phyloP scores from a whole-genome alignment of 108 stramenopile genomes.

The Pseudonitzschia delicatissima region DNA sequence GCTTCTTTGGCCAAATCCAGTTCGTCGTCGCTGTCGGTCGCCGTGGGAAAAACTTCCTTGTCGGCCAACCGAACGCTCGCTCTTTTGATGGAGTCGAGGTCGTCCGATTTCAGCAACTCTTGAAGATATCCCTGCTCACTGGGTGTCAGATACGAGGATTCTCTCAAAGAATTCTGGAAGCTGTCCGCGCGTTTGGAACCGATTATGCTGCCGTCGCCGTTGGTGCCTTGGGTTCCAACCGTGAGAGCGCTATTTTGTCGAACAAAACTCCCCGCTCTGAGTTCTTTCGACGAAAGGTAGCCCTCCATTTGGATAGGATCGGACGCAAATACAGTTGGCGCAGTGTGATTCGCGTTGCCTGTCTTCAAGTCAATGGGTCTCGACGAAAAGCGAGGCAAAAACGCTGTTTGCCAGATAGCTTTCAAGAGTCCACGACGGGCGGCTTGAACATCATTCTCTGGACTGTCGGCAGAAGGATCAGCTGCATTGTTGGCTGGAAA shows the following conservation, averaged over 20 bases:
- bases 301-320: constrained; percentile 19
- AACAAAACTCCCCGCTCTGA: constrained; percentile 1
- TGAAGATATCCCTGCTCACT: constrained; percentile 28
- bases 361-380: constrained; percentile 19
- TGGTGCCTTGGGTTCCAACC: not conserved
- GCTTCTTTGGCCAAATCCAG: not conserved
- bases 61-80: constrained; percentile 31
- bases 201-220: not conserved
- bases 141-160: constrained; percentile 20
- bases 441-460: not conserved
- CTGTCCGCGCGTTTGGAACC: not conserved
- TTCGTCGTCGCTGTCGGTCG: not conserved
- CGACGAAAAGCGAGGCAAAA: constrained; percentile 24
- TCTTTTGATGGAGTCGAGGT: constrained; percentile 26
- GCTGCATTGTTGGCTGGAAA: not conserved
- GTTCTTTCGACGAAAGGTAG: constrained; percentile 10
- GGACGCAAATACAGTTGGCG: not conserved
- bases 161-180: constrained; percentile 4
- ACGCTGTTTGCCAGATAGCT: constrained; percentile 22
- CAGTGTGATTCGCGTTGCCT: not conserved
- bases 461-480: not conserved
- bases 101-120: constrained; percentile 28
- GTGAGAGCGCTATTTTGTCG: constrained; percentile 1
- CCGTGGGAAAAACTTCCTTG: constrained; percentile 30
- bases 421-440: constrained; percentile 23